Conservation (phyloP, 1,284 basidiomycete genomes). For the Rhodotorula glutinis region DNA sequence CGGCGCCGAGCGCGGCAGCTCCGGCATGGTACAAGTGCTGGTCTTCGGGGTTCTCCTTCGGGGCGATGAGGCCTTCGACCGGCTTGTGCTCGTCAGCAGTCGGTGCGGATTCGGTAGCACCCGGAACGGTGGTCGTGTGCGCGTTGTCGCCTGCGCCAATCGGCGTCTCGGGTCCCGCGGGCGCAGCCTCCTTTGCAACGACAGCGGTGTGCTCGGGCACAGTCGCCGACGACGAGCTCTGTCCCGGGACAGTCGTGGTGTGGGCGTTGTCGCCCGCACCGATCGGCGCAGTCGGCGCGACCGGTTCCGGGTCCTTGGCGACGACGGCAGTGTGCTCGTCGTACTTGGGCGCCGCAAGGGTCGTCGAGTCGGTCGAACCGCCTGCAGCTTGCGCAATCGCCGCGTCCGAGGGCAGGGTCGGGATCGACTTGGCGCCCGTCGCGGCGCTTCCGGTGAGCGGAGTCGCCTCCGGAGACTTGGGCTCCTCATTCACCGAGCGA, state of each 20-base stretch:
- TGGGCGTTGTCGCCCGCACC: conserved; percentile 3
- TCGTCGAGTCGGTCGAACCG: background rate
- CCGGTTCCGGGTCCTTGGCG: conserved; percentile 7
- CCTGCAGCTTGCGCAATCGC: background rate
- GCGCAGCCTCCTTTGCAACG: background rate
- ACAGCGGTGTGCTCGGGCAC: background rate
- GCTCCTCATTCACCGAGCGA: conserved; percentile 5
- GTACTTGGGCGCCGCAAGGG: conserved; percentile 2
- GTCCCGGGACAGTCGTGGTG: background rate
- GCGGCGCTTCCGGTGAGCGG: background rate
- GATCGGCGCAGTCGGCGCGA: background rate
- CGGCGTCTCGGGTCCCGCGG: background rate
- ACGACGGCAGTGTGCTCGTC: conserved; percentile 12
- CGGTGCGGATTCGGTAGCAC: background rate
- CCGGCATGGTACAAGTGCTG: conserved; percentile 17
- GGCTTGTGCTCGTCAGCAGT: conserved; percentile 4
- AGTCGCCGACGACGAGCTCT: background rate
- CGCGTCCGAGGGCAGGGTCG: conserved; percentile 19
- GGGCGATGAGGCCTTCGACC: conserved; percentile 22
- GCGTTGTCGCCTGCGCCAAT: too few species aligned
- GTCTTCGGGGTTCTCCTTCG: conserved; percentile 27
- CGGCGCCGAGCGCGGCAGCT: conserved; percentile 17
- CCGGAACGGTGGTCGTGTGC: background rate
- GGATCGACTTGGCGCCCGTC: conserved; percentile 1
- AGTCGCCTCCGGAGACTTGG: conserved; percentile 5